phyloP scores from a whole-genome alignment of 306 rosid species.

The Gastrolobium bilobum region DNA sequence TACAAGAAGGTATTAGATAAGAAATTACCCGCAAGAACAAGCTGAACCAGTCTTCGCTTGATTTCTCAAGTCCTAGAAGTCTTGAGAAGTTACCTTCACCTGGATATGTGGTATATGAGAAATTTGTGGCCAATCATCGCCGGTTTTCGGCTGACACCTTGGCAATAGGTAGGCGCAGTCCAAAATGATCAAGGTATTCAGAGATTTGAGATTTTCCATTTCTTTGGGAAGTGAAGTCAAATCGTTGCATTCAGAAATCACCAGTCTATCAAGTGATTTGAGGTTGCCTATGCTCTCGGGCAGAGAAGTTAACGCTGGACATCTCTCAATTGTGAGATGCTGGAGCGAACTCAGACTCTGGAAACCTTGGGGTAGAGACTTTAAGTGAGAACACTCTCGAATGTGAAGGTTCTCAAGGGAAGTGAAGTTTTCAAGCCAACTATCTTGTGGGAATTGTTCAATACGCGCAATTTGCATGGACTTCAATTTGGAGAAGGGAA shows the following conservation, averaged over 20 bases:
- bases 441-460: not conserved
- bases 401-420: slow-evolving; percentile 29
- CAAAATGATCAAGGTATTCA: not conserved
- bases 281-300: slow-evolving; percentile 17
- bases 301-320: not conserved
- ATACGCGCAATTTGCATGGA: not conserved
- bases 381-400: not conserved
- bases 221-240: slow-evolving; percentile 26
- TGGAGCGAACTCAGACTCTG: slow-evolving; percentile 3
- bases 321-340: not conserved
- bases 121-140: slow-evolving; percentile 49
- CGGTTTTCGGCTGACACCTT: slow-evolving; percentile 40
- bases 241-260: slow-evolving; percentile 6
- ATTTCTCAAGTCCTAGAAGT: not conserved
- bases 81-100: not conserved
- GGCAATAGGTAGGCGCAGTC: slow-evolving; percentile 35
- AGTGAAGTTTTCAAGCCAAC: slow-evolving; percentile 10
- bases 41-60: not conserved
- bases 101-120: not conserved
- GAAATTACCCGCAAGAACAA: not conserved
- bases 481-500: slow-evolving; percentile 45
- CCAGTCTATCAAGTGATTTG: not conserved
- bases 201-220: not conserved
- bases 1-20: no score
- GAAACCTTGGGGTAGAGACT: not conserved